Base-by-base conservation (phyloP, 106 monocot genomes). In the Agapanthus africanus region DNA sequence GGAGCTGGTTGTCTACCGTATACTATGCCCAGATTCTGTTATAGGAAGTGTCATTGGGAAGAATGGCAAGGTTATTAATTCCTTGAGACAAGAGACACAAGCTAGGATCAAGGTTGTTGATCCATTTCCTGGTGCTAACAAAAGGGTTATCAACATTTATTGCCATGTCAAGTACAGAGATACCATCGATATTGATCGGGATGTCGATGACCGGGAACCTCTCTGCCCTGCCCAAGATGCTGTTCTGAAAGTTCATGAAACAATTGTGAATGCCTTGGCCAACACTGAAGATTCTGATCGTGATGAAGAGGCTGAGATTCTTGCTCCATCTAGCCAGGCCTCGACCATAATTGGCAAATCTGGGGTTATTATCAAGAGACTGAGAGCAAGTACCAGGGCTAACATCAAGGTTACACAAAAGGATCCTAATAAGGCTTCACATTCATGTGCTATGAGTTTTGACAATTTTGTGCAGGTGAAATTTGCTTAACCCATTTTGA, bases 21-120 rank as follows among this genome's bases (percentile, higher is more conserved):
- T 97, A 28, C 88, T 97, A 64, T 91, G 95, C 70, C 91, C 88
- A 1, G 71, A 70, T 32, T 56, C 31, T n/a, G 70, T 86, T 32
- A 82, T 97, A 22, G 95, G 95, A 30, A 97, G 91, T 70, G 88
- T 97, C 1, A 97, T 97, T 37, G 95, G 95, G 13, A 97, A 97
- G 76, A 70, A 80, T 71, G 95, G 95, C 15, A 91, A 97, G 49
- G 86, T 97, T 21, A 97, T 97, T 25, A 97, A 97, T 66, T 81
- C 91, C 13, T 40, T 97, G 22, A 78, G 95, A 32, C 83, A 97
- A 60, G 84, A 88, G 65, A 91, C 95, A 33, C 66, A 69, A 64
- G 81, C 95, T 22, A 88, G 63, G 68, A 82, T 97, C 72, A 92
- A 92, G 57, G 77, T 97, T 42, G 88, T 97, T 21, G 91, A 97